Evolutionary conservation across 495 filamentous ascomycete genomes (phyloP).

Genomic region (Annulohypoxylon moriforme): DNA sequence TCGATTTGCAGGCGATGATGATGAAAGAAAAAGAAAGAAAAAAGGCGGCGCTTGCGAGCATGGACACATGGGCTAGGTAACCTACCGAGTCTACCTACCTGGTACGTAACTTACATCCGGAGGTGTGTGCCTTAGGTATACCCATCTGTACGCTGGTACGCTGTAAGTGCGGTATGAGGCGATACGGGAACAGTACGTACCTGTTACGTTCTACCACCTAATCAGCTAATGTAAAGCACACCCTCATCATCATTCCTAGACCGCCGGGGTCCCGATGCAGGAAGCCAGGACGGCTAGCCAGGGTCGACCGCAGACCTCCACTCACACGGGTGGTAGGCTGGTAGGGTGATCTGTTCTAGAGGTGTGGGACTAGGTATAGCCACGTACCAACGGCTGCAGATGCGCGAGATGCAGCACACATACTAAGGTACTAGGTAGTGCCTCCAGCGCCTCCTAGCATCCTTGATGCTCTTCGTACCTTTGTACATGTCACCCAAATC

Average conservation of each 20-base stretch:
- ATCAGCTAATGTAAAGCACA: conserved; percentile 28
- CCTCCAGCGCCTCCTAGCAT: not conserved
- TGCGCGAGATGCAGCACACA: conserved; percentile 54
- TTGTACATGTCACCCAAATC: conserved; percentile 32
- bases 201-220: conserved; percentile 15
- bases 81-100: conserved; percentile 29
- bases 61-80: conserved; percentile 28
- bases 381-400: conserved; percentile 51
- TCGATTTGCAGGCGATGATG: conserved; percentile 11
- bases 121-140: conserved; percentile 39
- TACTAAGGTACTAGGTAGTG: conserved; percentile 4
- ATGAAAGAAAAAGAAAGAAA: conserved; percentile 11
- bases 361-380: conserved; percentile 45
- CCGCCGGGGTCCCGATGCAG: conserved; percentile 39
- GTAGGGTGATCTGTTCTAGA: conserved; percentile 46
- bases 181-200: conserved; percentile 27
- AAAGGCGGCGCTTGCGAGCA: conserved; percentile 19
- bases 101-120: conserved; percentile 44
- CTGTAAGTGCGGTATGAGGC: not conserved
- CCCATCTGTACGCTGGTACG: not conserved
- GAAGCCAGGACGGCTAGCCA: conserved; percentile 42
- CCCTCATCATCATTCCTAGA: conserved; percentile 41
- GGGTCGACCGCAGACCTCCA: conserved; percentile 41
- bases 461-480: no score
- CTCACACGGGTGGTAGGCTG: conserved; percentile 48